These are phyloP conservation scores for Exophiala sideris DNA, from an alignment of 2,329 filamentous ascomycete genomes.

Conservation along the genomic window DNA sequence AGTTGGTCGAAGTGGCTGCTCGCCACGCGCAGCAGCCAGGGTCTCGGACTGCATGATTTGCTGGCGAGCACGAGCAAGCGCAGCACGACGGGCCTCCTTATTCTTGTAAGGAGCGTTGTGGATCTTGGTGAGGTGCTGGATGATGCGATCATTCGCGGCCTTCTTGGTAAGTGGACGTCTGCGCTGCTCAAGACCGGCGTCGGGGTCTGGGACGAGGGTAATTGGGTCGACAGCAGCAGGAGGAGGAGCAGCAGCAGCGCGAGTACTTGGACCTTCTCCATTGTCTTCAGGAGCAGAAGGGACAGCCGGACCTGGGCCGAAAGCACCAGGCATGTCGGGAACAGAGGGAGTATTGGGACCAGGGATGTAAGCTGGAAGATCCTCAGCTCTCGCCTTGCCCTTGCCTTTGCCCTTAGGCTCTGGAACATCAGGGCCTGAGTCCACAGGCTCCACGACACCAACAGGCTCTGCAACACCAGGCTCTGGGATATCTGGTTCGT, in stretches of 20 bases:
- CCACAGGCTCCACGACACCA: too few species aligned
- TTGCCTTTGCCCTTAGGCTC: neutral
- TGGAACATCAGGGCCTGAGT: too few species aligned
- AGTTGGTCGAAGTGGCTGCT: conserved; percentile 3
- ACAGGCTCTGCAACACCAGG: too few species aligned
- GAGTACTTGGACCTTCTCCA: neutral
- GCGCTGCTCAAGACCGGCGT: neutral
- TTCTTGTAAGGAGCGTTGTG: neutral
- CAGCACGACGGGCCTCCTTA: conserved; percentile 1
- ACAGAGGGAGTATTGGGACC: neutral
- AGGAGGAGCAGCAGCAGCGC: neutral
- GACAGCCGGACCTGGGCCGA: neutral
- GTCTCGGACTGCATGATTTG: conserved; percentile 13
- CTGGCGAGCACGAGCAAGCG: conserved; percentile 7
- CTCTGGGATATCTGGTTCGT: too few species aligned
- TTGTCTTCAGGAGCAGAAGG: neutral
- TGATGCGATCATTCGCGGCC: neutral
- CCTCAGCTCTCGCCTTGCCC: neutral
- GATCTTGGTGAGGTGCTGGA: neutral
- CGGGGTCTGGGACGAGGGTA: neutral
- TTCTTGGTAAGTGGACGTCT: neutral
- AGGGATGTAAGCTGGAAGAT: neutral
- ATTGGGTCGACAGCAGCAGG: neutral
- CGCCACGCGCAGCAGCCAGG: conserved; percentile 8
- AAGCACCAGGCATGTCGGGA: neutral